Evolutionary conservation across 495 filamentous ascomycete genomes (phyloP).

Genomic region (Xylaria sp.): DNA sequence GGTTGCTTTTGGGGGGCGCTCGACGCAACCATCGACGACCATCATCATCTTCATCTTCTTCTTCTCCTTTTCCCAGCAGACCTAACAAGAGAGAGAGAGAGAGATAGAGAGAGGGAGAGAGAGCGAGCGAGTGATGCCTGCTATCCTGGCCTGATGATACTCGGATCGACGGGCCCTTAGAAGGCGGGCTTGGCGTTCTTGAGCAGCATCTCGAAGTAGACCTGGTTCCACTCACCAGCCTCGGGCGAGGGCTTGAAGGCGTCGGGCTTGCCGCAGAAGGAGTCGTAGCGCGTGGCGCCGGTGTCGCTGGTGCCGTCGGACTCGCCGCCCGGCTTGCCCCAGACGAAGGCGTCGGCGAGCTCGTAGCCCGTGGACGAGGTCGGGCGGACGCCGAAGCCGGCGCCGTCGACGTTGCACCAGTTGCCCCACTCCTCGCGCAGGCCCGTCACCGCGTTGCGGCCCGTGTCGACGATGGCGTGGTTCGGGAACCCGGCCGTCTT

Average conservation of each 20-base stretch:
- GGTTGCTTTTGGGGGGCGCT: constrained; percentile 10
- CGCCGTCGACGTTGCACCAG: constrained; percentile 83
- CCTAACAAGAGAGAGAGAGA: constrained; percentile 2
- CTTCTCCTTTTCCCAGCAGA: background rate
- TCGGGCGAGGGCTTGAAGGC: constrained; percentile 74
- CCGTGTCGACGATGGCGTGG: constrained; percentile 76
- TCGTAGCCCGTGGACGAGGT: constrained; percentile 66
- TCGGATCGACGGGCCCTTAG: constrained; percentile 29
- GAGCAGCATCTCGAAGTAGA: constrained; percentile 74
- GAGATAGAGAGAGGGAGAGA: background rate
- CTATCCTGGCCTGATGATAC: too few relatives aligned
- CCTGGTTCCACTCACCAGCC: constrained; percentile 81
- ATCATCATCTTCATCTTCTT: constrained; percentile 26
- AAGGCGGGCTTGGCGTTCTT: constrained; percentile 70
- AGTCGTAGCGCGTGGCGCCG: constrained; percentile 70
- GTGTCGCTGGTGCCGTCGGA: constrained; percentile 76
- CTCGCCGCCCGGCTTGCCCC: constrained; percentile 86
- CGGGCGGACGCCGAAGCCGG: constrained; percentile 76
- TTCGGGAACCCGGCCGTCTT: constrained; percentile 67
- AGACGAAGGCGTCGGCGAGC: constrained; percentile 78
- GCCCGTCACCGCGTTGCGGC: constrained; percentile 72
- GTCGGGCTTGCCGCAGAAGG: constrained; percentile 69
- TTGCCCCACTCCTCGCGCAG: constrained; percentile 75
- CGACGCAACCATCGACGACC: constrained; percentile 13
- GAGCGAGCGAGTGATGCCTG: background rate